Evolutionary conservation across 192 early-diverging fungal genomes (phyloP), one percentile per base, ranked within the genome.

Genomic region (Linnemannia exigua): DNA sequence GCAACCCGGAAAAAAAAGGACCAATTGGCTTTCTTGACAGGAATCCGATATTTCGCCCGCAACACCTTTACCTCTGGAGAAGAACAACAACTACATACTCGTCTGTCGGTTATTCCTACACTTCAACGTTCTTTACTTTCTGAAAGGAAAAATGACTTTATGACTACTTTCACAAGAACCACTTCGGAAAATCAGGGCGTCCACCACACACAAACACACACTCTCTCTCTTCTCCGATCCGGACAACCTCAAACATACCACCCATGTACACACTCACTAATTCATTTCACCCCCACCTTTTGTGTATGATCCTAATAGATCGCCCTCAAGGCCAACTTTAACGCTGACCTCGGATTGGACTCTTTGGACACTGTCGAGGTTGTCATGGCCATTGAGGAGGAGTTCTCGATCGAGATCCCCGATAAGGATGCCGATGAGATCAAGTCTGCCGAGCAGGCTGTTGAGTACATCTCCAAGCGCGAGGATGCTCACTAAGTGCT

Each of bases 301-400:
- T 61, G 2, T 1, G 12, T 63, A 15, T 25, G 5, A n/a, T 63
- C 58, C 28, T 28, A 15, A 70, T 91, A 99, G 98, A 88, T 99
- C 52, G 87, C 95, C 46, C 90, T 95, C 77, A 88, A 93, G 70
- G 93, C 99, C 20, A 93, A 95, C 87, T 99, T 99, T 88, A 90
- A 93, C 88, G 94, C 94, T 79, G 99, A 99, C 88, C 95, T 99
- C 78, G 97, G 97, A 20, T 90, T 99, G 70, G 99, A 99, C 89
- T 96, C 94, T 87, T 92, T 99, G 75, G 99, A 99, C 90, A 95
- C 97, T 69, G 97, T 99, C 35, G 99, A 99, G 90, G 96, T 99
- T 71, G 97, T 98, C 72, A 99, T 99, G 97, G 98, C 98, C 74
- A 95, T 99, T 79, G 98, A 99, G 90, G 98, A 99, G 87, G 98